phyloP scores from a whole-genome alignment of 2,329 filamentous ascomycete species.

The Huntiella bhutanensis region DNA sequence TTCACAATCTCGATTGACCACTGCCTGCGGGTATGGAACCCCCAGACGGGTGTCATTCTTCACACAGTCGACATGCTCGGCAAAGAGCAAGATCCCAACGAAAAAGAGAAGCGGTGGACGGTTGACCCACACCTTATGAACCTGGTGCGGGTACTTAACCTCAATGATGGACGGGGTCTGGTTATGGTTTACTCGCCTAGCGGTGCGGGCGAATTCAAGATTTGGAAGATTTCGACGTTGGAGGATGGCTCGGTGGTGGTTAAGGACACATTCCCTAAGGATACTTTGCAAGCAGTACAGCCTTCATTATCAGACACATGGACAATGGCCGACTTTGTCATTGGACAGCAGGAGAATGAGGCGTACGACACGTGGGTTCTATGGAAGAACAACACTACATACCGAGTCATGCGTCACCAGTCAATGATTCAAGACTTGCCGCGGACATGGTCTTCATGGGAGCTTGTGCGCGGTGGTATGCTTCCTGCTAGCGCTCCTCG shows the following conservation, averaged over 20 bases:
- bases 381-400: slow-evolving; percentile 71
- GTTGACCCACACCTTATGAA: slow-evolving; percentile 65
- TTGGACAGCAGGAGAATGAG: slow-evolving; percentile 35
- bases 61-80: slow-evolving; percentile 62
- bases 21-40: slow-evolving; percentile 74
- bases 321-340: slow-evolving; percentile 59
- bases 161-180: slow-evolving; percentile 30
- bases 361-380: slow-evolving; percentile 51
- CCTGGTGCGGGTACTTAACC: slow-evolving; percentile 53
- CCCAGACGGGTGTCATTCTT: slow-evolving; percentile 59
- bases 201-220: slow-evolving; percentile 79
- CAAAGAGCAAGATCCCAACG: slow-evolving; percentile 34
- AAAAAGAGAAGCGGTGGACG: slow-evolving; percentile 45
- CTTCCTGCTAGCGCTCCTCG: slow-evolving; percentile 31
- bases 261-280: slow-evolving; percentile 49
- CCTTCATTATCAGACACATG: slow-evolving; percentile 57
- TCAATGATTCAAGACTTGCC: slow-evolving; percentile 48
- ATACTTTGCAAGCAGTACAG: slow-evolving; percentile 36
- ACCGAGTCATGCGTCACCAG: slow-evolving; percentile 53
- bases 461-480: slow-evolving; percentile 43
- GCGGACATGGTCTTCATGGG: slow-evolving; percentile 52
- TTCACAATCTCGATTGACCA: slow-evolving; percentile 76
- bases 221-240: slow-evolving; percentile 58
- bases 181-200: slow-evolving; percentile 78
- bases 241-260: slow-evolving; percentile 45